Evolutionary conservation across 2,329 filamentous ascomycete genomes (phyloP).

Genomic region (Penicillium vulpinum): DNA sequence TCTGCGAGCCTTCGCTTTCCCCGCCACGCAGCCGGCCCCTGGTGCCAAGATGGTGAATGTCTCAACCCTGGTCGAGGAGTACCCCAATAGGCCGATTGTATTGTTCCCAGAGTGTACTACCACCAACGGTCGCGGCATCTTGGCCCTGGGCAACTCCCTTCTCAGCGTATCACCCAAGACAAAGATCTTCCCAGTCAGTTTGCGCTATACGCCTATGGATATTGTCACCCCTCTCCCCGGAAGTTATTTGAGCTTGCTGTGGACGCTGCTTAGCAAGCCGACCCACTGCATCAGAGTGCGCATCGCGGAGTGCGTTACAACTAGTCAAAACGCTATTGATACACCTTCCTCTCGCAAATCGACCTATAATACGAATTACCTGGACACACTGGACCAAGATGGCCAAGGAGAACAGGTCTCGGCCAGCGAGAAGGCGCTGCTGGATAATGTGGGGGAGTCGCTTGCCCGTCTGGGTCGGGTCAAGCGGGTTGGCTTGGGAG

Average conservation of each 20-base stretch:
- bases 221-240: constrained; percentile 87
- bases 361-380: constrained; percentile 48
- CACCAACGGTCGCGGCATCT: constrained; percentile 86
- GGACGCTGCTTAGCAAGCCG: constrained; percentile 79
- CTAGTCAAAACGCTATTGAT: constrained; percentile 29
- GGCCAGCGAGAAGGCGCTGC: constrained; percentile 64
- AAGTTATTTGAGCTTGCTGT: constrained; percentile 71
- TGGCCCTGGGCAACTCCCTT: constrained; percentile 78
- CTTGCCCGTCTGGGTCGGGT: constrained; percentile 84
- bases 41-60: constrained; percentile 60
- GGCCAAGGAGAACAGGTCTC: constrained; percentile 39
- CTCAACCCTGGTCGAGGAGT: constrained; percentile 61
- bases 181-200: constrained; percentile 84
- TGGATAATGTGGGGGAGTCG: constrained; percentile 80
- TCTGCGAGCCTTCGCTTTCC: constrained; percentile 66
- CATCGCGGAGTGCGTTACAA: constrained; percentile 71
- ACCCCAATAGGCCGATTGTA: constrained; percentile 75
- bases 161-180: constrained; percentile 65
- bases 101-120: constrained; percentile 94
- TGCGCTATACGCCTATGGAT: constrained; percentile 85
- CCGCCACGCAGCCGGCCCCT: constrained; percentile 51
- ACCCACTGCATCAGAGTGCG: constrained; percentile 89
- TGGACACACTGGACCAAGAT: constrained; percentile 46
- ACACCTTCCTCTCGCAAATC: constrained; percentile 23
- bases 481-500: constrained; percentile 81